These are phyloP conservation scores for Ophiostoma tasmaniense DNA, from an alignment of 2,329 filamentous ascomycete species.

Conservation along the genomic window DNA sequence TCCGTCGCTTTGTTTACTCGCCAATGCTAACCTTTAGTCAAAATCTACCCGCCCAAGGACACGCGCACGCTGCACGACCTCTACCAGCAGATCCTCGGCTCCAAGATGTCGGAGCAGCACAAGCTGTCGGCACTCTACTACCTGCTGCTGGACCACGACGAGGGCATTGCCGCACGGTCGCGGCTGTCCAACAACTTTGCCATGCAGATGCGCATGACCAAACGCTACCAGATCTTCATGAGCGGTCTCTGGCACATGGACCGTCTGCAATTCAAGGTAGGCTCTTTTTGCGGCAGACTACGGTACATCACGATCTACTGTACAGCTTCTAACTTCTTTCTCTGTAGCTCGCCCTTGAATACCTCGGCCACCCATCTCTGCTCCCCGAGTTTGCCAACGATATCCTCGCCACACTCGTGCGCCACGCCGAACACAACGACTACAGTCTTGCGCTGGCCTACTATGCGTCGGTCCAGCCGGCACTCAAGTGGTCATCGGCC, in stretches of 20 bases:
- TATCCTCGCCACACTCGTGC: conserved; percentile 62
- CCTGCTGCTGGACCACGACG: conserved; percentile 65
- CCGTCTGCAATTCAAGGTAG: conserved; percentile 56
- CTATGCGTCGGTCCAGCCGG: conserved; percentile 66
- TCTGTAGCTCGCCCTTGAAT: conserved; percentile 56
- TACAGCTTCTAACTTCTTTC: not conserved
- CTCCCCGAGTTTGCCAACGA: conserved; percentile 77
- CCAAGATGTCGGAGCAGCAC: conserved; percentile 59
- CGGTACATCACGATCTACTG: not conserved
- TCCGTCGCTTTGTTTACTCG: not conserved
- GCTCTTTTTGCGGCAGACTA: conserved; percentile 12
- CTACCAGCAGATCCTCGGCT: conserved; percentile 60
- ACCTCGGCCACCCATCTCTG: conserved; percentile 70
- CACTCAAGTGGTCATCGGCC: conserved; percentile 54
- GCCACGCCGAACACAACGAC: conserved; percentile 50
- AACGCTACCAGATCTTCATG: conserved; percentile 72
- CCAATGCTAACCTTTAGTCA: conserved; percentile 25
- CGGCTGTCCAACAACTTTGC: conserved; percentile 48
- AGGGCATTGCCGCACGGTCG: conserved; percentile 41
- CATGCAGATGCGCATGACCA: conserved; percentile 55
- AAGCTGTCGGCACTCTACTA: conserved; percentile 81
- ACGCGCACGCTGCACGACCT: conserved; percentile 60
- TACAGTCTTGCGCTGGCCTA: conserved; percentile 64
- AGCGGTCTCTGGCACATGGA: conserved; percentile 78
- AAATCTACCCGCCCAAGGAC: conserved; percentile 65